These are phyloP conservation scores for Neostapfia colusana DNA, from an alignment of 176 grass and related monocot species.

Conservation along the genomic window DNA sequence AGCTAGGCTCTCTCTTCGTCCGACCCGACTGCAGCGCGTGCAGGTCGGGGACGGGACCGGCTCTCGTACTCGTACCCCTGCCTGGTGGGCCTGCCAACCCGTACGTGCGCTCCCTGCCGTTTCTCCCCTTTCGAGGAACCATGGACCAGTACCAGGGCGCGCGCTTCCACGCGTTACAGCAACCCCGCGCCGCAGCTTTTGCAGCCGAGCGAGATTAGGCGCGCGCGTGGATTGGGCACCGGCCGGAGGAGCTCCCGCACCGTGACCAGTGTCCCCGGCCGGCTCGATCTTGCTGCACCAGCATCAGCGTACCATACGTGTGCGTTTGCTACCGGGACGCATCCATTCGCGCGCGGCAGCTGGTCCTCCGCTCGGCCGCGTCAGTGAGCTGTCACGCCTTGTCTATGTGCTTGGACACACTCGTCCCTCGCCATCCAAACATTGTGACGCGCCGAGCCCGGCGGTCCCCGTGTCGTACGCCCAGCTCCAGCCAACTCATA, in stretches of 20 bases:
- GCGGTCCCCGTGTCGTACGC: not conserved
- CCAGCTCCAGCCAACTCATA: not conserved
- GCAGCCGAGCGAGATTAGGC: not conserved
- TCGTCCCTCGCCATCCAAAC: not conserved
- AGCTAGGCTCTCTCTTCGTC: not conserved
- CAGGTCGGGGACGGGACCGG: not conserved
- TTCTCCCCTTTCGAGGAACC: constrained; percentile 18
- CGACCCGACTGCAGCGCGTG: not conserved
- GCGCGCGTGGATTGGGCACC: not conserved
- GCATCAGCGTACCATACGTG: not conserved
- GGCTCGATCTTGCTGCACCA: not conserved
- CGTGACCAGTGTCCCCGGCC: constrained; percentile 15
- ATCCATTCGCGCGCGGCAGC: constrained; percentile 10
- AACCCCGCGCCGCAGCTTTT: not conserved
- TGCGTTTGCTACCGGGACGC: not conserved
- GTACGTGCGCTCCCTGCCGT: not conserved
- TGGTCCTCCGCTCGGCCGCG: constrained; percentile 33
- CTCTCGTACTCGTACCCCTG: not conserved
- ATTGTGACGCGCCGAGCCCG: not conserved
- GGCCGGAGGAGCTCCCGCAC: not conserved
- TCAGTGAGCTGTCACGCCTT: constrained; percentile 31
- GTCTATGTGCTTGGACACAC: constrained; percentile 41
- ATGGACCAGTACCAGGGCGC: not conserved
- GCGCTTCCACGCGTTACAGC: not conserved
- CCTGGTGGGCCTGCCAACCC: not conserved